Evolutionary conservation across 108 stramenopile species (phyloP), one percentile per base, ranked within the genome.

Genomic region (Bacterosira constricta): DNA sequence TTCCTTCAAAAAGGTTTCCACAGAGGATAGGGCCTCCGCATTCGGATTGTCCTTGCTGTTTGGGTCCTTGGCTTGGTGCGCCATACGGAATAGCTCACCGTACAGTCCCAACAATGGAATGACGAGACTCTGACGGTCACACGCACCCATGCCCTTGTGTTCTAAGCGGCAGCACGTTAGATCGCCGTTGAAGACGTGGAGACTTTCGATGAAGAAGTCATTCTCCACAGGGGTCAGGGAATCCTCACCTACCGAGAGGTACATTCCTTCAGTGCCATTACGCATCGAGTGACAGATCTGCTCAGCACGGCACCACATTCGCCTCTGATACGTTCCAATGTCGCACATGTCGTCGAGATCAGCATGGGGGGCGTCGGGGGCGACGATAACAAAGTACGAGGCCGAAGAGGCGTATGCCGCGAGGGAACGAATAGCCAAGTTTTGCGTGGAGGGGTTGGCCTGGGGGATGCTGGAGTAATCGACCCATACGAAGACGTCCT

Each of bases 261-360:
- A 81, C 80, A 81, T 81, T 6, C 63, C 58, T 17, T 61, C 62
- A 17, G 51, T 63, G 1, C 80, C 80, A 25, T 70, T 74, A 1
- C 80, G 54, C 64, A 65, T 63, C 7, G 59, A 73, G 60, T 81
- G 80, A 38, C 68, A 68, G 25, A 81, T 56, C 46, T 75, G 68
- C 35, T 81, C 80, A 2, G 80, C 80, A 13, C 80, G 59, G 61
- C 80, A 81, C 80, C 80, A 81, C 63, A 70, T 65, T 10, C 80
- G 71, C 23, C 38, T 32, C 51, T 67, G 73, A 47, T 81, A 81
- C 11, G 80, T 53, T 1, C 1, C 30, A 9, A 66, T 4, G 30
- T 75, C 67, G 55, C 80, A 81, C 10, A 23, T n/a, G 39, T 73
- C 65, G 35, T 62, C 73, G 18, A 70, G 44, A 39, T 75, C 80